phyloP scores from a whole-genome alignment of 208 protist species.

The Trypanosoma platydactyli region DNA sequence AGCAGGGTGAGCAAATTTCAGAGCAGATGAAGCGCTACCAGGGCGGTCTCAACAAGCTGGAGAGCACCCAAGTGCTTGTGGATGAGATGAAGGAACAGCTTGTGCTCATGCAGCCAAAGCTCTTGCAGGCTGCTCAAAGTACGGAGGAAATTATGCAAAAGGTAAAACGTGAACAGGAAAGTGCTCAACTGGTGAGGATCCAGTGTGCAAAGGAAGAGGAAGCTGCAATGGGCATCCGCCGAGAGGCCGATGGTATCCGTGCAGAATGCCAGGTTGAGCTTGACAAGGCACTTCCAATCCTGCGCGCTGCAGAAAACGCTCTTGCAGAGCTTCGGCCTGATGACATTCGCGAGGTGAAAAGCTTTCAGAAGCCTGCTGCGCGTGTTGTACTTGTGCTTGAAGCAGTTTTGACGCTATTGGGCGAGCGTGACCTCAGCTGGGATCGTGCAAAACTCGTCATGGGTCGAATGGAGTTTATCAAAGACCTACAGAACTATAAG shows the following conservation, averaged over 20 bases:
- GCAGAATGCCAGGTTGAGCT: conserved; percentile 93
- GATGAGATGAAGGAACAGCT: conserved; percentile 95
- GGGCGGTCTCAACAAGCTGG: conserved; percentile 92
- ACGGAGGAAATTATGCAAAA: conserved; percentile 93
- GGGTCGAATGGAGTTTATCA: conserved; percentile 92
- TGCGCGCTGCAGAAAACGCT: conserved; percentile 91
- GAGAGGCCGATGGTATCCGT: conserved; percentile 90
- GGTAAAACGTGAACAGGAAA: conserved; percentile 88
- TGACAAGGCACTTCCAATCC: conserved; percentile 93
- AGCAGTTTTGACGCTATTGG: conserved; percentile 92
- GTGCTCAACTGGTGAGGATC: conserved; percentile 83
- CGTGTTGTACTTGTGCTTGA: conserved; percentile 93
- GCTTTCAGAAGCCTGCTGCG: conserved; percentile 89
- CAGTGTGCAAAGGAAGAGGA: conserved; percentile 88
- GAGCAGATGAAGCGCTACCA: conserved; percentile 85
- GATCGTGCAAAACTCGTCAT: conserved; percentile 92
- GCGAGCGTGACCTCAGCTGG: conserved; percentile 93
- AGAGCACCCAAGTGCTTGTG: conserved; percentile 93
- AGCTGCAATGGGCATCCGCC: conserved; percentile 79
- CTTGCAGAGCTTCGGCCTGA: conserved; percentile 92
- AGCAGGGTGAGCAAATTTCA: conserved; percentile 74
- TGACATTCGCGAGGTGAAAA: conserved; percentile 93
- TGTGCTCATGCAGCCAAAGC: conserved; percentile 93
- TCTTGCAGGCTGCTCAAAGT: conserved; percentile 92
- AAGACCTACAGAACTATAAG: conserved; percentile 92